Evolutionary conservation across 2,329 filamentous ascomycete species (phyloP).

Genomic region (Magnaporthales sp.): DNA sequence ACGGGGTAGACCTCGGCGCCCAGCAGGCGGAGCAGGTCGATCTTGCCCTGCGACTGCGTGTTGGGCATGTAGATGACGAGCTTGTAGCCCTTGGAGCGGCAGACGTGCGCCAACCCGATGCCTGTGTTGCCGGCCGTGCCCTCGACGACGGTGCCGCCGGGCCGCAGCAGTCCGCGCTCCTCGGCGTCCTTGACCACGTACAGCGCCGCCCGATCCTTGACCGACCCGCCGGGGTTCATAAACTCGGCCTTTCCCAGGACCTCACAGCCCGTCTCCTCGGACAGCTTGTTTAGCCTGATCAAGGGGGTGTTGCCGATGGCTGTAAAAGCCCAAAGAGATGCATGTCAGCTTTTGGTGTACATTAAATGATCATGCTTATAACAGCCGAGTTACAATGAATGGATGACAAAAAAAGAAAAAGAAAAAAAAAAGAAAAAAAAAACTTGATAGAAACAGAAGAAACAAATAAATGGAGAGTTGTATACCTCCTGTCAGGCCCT

Average conservation of each 20-base stretch:
- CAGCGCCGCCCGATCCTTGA: conserved; percentile 93
- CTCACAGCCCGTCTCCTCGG: conserved; percentile 75
- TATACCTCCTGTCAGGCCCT: conserved; percentile 74
- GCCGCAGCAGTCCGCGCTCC: conserved; percentile 69
- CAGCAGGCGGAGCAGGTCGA: conserved; percentile 82
- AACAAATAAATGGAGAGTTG: background rate
- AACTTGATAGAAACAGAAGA: background rate
- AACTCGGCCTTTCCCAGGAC: conserved; percentile 97
- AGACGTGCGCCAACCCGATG: conserved; percentile 95
- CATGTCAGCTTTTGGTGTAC: background rate
- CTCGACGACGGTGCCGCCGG: conserved; percentile 92
- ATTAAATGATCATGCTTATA: background rate
- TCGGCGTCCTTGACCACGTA: conserved; percentile 94
- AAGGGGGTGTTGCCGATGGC: conserved; percentile 97
- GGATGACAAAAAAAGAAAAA: background rate
- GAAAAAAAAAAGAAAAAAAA: background rate
- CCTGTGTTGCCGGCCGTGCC: conserved; percentile 97
- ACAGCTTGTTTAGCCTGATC: conserved; percentile 80
- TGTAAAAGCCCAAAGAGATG: conserved; percentile 24
- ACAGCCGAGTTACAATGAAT: background rate
- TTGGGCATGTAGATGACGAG: conserved; percentile 99
- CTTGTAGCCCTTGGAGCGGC: conserved; percentile 82
- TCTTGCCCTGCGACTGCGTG: conserved; percentile 96
- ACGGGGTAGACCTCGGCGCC: conserved; percentile 95
- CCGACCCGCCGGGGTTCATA: conserved; percentile 92